Percentiles rank a stretch among this genome's conserved stretches.
These are phyloP conservation scores for Phytophthora fragariaefolia DNA, from an alignment of 352 stramenopile genomes.

Conservation along the genomic window DNA sequence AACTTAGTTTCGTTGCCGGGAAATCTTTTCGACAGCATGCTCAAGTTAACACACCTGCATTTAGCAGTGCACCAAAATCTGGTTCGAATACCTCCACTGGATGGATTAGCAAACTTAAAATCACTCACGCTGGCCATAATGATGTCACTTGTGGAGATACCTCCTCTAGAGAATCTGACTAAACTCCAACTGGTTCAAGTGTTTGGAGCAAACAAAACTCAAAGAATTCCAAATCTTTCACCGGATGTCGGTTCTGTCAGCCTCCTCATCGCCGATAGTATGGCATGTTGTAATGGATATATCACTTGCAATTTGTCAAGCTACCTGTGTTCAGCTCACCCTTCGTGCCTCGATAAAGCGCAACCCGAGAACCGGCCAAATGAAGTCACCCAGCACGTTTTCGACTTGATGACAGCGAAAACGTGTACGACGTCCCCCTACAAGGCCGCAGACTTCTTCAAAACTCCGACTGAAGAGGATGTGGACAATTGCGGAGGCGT, in stretches of 20 bases:
- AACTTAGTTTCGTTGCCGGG: slow-evolving; percentile 32
- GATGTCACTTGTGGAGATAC: slow-evolving; percentile 13
- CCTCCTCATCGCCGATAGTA: neutral
- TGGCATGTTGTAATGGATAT: slow-evolving; percentile 34
- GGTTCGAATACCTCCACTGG: slow-evolving; percentile 16
- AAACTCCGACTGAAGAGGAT: neutral
- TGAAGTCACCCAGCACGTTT: slow-evolving; percentile 11
- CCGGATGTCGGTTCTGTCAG: neutral
- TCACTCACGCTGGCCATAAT: slow-evolving; percentile 21
- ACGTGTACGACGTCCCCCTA: neutral
- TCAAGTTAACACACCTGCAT: slow-evolving; percentile 33
- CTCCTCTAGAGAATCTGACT: slow-evolving; percentile 9
- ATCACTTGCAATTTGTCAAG: slow-evolving; percentile 15
- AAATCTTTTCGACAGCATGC: slow-evolving; percentile 33
- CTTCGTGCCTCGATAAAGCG: slow-evolving; percentile 2
- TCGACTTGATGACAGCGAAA: slow-evolving; percentile 2
- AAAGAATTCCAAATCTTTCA: slow-evolving; percentile 9
- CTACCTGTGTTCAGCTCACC: slow-evolving; percentile 2
- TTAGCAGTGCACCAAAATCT: slow-evolving; percentile 29
- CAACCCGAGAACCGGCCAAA: slow-evolving; percentile 7
- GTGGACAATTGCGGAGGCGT: slow-evolving; percentile 28
- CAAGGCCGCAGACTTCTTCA: neutral
- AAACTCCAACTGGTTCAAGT: slow-evolving; percentile 15
- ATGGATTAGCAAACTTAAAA: slow-evolving; percentile 24
- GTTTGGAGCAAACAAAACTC: neutral